phyloP scores from a whole-genome alignment of 208 protist genomes.

The Borovskyia barvae region DNA sequence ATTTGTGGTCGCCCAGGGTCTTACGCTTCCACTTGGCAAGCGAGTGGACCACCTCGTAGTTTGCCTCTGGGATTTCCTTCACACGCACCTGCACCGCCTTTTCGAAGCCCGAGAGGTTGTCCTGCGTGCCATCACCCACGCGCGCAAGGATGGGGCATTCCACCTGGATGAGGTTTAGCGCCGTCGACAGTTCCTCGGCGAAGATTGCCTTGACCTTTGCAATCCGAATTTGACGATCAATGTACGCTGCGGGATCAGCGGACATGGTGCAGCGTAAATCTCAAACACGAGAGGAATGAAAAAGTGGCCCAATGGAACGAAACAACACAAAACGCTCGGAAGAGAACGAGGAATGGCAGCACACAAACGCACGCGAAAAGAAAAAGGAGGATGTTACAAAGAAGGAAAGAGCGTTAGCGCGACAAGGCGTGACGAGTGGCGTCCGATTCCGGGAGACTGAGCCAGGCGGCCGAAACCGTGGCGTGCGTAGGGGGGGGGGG shows the following conservation, averaged over 20 bases:
- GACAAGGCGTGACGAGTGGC: neutral
- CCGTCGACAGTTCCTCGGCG: conserved; percentile 50
- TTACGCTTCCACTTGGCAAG: conserved; percentile 93
- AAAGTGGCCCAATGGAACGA: neutral
- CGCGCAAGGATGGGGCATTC: conserved; percentile 83
- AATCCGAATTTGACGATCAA: conserved; percentile 74
- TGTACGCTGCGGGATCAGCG: conserved; percentile 41
- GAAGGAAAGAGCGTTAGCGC: neutral
- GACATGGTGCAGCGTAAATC: conserved; percentile 19
- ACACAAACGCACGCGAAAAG: too few species aligned
- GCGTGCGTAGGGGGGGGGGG: too few species aligned
- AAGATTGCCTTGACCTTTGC: conserved; percentile 67
- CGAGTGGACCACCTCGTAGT: conserved; percentile 90
- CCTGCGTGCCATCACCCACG: conserved; percentile 84
- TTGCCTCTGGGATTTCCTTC: conserved; percentile 73
- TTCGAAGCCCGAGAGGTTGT: conserved; percentile 89
- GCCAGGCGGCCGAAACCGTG: too few species aligned
- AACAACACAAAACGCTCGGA: too few species aligned
- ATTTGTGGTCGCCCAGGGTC: conserved; percentile 75
- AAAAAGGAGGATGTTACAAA: conserved; percentile 1
- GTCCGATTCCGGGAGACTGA: too few species aligned
- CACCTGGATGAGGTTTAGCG: conserved; percentile 75
- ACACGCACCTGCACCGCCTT: conserved; percentile 82
- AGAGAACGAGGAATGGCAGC: too few species aligned
- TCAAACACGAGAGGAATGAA: neutral